Percentiles rank a stretch among this genome's conserved stretches.
phyloP scores from a whole-genome alignment of 805 yeast species.

The Starmerella roubikii region DNA sequence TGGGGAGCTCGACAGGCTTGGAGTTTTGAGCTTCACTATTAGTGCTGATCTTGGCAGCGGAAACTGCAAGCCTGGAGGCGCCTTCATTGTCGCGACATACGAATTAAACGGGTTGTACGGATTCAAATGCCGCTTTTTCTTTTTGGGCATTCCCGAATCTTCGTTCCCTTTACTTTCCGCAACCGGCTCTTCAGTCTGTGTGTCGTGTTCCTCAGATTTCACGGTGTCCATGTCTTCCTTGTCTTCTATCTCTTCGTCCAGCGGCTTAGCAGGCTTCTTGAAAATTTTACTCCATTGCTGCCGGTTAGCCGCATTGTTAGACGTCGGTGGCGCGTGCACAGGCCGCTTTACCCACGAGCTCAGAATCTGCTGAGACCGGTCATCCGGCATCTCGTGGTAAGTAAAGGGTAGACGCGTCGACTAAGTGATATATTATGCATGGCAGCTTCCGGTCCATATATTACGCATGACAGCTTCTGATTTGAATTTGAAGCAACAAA shows the following conservation, averaged over 20 bases:
- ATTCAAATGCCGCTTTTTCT: background rate
- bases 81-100: conserved; percentile 3
- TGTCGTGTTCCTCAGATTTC: no score
- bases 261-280: conserved; percentile 2
- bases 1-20: no score
- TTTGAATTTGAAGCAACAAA: no score
- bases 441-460: background rate
- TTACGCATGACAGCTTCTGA: no score
- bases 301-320: background rate
- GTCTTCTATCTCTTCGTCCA: no score
- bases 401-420: no score
- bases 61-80: background rate
- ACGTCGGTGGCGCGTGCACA: background rate
- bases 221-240: no score
- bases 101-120: conserved; percentile 4
- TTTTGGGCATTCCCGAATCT: background rate
- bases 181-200: background rate
- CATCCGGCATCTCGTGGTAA: background rate
- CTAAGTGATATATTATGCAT: background rate
- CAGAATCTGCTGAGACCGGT: conserved; percentile 1
- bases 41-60: conserved; percentile 6
- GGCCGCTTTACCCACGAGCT: conserved; percentile 8
- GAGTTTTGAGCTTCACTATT: no score
- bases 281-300: conserved; percentile 6
- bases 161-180: background rate